Conservation (phyloP, 495 filamentous ascomycete species). For the Baudoinia panamericana region DNA sequence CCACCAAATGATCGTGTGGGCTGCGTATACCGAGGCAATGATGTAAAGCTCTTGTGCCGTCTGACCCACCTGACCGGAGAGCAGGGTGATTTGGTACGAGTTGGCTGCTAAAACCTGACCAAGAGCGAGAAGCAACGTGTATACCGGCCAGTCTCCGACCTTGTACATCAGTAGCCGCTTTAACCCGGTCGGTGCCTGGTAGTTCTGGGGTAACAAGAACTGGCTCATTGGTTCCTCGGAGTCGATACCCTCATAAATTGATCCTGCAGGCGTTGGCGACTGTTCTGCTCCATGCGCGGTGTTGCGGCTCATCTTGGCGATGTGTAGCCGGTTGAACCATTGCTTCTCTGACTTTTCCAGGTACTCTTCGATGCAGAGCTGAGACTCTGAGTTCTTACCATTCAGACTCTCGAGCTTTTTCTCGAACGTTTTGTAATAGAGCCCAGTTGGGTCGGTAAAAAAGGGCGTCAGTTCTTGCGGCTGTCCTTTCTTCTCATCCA, state of each 20-base stretch:
- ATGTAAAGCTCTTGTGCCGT: slow-evolving; percentile 49
- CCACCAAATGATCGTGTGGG: slow-evolving; percentile 51
- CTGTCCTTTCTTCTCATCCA: slow-evolving; percentile 34
- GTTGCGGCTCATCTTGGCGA: slow-evolving; percentile 34
- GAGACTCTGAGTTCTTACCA: slow-evolving; percentile 39
- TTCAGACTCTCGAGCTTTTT: slow-evolving; percentile 41
- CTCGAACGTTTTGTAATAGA: slow-evolving; percentile 45
- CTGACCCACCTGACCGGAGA: slow-evolving; percentile 47
- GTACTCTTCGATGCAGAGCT: slow-evolving; percentile 51
- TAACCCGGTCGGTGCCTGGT: slow-evolving; percentile 52
- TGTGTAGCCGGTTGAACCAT: slow-evolving; percentile 46
- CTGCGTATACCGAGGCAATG: slow-evolving; percentile 49
- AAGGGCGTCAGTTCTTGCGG: slow-evolving; percentile 53
- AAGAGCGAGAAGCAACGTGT: slow-evolving; percentile 55
- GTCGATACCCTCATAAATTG: slow-evolving; percentile 11
- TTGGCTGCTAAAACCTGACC: slow-evolving; percentile 56
- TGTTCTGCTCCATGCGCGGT: slow-evolving; percentile 1
- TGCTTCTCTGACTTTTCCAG: slow-evolving; percentile 50
- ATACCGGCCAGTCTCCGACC: slow-evolving; percentile 51
- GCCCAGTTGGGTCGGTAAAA: slow-evolving; percentile 51
- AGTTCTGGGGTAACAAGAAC: slow-evolving; percentile 51
- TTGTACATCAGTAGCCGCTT: slow-evolving; percentile 33
- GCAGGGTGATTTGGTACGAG: slow-evolving; percentile 54
- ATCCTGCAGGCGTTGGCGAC: slow-evolving; percentile 11
- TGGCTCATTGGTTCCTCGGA: slow-evolving; percentile 29